These are phyloP conservation scores for Kodamaea ohmeri DNA, from an alignment of 1,139 yeast genomes.

Conservation along the genomic window DNA sequence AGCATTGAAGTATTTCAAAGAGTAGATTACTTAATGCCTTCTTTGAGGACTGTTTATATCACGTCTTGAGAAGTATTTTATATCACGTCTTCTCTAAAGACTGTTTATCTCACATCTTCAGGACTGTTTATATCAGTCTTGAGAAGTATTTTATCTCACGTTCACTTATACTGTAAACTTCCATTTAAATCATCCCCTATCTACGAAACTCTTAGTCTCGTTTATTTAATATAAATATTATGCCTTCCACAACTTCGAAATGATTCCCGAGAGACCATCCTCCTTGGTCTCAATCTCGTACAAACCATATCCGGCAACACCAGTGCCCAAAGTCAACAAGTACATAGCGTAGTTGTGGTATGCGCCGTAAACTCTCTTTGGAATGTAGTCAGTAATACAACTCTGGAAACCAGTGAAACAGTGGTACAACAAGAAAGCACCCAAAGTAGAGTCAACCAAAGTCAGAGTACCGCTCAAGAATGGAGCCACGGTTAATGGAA, in stretches of 20 bases:
- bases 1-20: no score
- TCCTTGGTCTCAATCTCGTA: slow-evolving; percentile 65
- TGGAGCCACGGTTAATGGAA: slow-evolving; percentile 65
- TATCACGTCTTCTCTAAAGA: no score
- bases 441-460: slow-evolving; percentile 54
- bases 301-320: slow-evolving; percentile 63
- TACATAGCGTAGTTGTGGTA: slow-evolving; percentile 62
- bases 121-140: no score
- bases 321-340: slow-evolving; percentile 61
- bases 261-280: slow-evolving; percentile 38
- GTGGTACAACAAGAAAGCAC: slow-evolving; percentile 58
- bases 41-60: no score
- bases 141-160: neutral
- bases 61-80: no score
- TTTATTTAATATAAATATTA: slow-evolving; percentile 14
- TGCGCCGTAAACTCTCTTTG: slow-evolving; percentile 67
- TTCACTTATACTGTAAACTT: neutral
- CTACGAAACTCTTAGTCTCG: neutral
- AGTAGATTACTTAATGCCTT: no score
- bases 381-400: slow-evolving; percentile 78
- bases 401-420: slow-evolving; percentile 70
- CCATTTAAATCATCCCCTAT: neutral
- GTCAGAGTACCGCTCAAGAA: slow-evolving; percentile 52
- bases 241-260: slow-evolving; percentile 42
- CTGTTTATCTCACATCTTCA: no score